Percentiles rank a stretch among this genome's conserved stretches.
Conservation (phyloP, 2,329 filamentous ascomycete genomes). For the Ophiostoma fasciatum region DNA sequence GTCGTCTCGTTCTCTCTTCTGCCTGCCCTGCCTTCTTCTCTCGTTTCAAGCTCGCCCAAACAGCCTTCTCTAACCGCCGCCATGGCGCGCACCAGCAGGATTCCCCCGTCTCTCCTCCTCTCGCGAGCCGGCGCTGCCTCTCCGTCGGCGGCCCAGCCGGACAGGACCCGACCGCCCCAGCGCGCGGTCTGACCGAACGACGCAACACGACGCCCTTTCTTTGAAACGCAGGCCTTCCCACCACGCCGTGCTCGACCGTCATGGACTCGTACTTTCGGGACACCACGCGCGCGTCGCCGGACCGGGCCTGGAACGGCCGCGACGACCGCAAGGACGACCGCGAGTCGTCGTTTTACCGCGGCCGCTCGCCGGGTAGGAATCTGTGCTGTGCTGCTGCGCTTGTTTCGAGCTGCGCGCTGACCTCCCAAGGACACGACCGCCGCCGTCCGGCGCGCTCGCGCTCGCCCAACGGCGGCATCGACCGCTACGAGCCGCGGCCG, state of each 20-base stretch:
- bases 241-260: too few species aligned
- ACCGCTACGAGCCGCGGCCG: slow-evolving; percentile 59
- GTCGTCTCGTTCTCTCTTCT: not conserved
- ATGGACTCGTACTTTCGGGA: slow-evolving; percentile 48
- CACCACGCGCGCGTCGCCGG: slow-evolving; percentile 35
- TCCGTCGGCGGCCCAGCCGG: too few species aligned
- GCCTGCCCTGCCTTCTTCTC: slow-evolving; percentile 9
- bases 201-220: too few species aligned
- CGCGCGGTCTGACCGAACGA: too few species aligned
- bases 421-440: slow-evolving; percentile 36
- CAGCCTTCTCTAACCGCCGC: slow-evolving; percentile 39
- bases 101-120: slow-evolving; percentile 12
- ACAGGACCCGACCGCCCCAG: too few species aligned
- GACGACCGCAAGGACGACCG: slow-evolving; percentile 42
- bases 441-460: slow-evolving; percentile 51
- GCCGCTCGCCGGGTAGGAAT: slow-evolving; percentile 53
- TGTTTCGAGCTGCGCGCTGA: slow-evolving; percentile 1
- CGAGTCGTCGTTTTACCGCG: slow-evolving; percentile 49
- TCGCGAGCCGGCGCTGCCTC: too few species aligned
- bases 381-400: not conserved
- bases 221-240: too few species aligned
- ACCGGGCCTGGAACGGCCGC: slow-evolving; percentile 35
- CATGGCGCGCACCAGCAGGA: slow-evolving; percentile 36
- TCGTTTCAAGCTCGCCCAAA: not conserved
- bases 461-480: slow-evolving; percentile 53